Conservation (phyloP, 2,329 filamentous ascomycete species). For the Bipolaris gigantea region DNA sequence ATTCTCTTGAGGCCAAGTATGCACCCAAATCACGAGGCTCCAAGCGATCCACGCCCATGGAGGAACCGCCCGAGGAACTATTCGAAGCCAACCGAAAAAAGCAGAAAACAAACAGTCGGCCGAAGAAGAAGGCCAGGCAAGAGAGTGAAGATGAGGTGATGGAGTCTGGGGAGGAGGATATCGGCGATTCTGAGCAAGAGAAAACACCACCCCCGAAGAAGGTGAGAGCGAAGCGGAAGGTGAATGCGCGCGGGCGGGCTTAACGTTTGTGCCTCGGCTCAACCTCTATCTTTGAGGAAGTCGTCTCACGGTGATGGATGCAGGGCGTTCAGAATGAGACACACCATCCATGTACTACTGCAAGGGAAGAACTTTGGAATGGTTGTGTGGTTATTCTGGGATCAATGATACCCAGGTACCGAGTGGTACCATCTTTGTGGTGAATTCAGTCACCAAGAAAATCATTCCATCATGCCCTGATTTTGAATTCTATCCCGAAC, state of each 20-base stretch:
- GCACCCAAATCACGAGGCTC: constrained; percentile 49
- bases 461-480: background rate
- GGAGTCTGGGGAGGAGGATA: constrained; percentile 31
- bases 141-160: constrained; percentile 27
- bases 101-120: constrained; percentile 20
- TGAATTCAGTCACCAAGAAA: background rate
- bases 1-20: constrained; percentile 41
- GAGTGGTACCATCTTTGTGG: background rate
- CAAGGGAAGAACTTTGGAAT: background rate
- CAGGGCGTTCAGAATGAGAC: constrained; percentile 7
- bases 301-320: background rate
- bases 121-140: constrained; percentile 25
- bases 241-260: constrained; percentile 19
- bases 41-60: constrained; percentile 47
- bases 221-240: constrained; percentile 21
- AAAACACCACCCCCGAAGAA: constrained; percentile 24
- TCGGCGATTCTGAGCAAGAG: constrained; percentile 30
- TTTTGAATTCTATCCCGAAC: background rate
- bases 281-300: background rate
- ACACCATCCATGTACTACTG: constrained; percentile 11
- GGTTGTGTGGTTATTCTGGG: background rate
- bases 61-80: constrained; percentile 66
- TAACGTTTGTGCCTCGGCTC: constrained; percentile 14
- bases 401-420: background rate
- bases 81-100: constrained; percentile 49